Base-by-base conservation (phyloP, 164 flowering plant species). In the Aristolochia fimbriata region DNA sequence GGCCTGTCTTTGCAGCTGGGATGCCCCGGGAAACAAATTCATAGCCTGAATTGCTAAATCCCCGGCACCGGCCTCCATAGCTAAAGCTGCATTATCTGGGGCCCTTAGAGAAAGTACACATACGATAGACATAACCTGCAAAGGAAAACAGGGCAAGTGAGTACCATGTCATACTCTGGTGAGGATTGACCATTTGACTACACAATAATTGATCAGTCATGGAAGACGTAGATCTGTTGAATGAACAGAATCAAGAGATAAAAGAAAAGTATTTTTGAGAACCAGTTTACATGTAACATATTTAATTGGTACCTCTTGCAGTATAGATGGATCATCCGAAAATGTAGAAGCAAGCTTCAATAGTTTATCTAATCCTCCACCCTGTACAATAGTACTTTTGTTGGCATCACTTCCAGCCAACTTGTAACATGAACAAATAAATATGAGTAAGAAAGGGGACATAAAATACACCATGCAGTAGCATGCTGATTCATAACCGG, bases 401-500 rank as follows among this genome's bases (percentile, higher is more conserved):
- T 88, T 90, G 30, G 81, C 65, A 65, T 93, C 97, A 63, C 99
- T 93, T 66, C 96, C 97, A 64, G 97, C 99, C 84, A 90, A 74
- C 99, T 93, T 58, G 6, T 65, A 69, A 27, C 15, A 69, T 65
- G 20, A 2, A 59, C 41, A 64, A 53, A 15, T 45, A 59, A 20
- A 2, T 25, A 59, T 17, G 48, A 12, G 19, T 24, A 24, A 24
- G 12, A 48, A 48, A 3, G 48, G 13, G 17, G 22, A 57, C 16
- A 47, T 53, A 70, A 41, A 33, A 65, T 48, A 48, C 45, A 55
- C 25, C 20, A 20, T 37, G 23, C 24, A 22, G 41, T 5, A 16
- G 17, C 24, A 46, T 47, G 33, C 31, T n/a, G 16, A 14, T 19
- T 15, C 15, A 53, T 24, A 19, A 7, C 12, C 3, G 24, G 24